Base-by-base conservation (phyloP, 352 stramenopile species). In the Phytophthora fragariaefolia region DNA sequence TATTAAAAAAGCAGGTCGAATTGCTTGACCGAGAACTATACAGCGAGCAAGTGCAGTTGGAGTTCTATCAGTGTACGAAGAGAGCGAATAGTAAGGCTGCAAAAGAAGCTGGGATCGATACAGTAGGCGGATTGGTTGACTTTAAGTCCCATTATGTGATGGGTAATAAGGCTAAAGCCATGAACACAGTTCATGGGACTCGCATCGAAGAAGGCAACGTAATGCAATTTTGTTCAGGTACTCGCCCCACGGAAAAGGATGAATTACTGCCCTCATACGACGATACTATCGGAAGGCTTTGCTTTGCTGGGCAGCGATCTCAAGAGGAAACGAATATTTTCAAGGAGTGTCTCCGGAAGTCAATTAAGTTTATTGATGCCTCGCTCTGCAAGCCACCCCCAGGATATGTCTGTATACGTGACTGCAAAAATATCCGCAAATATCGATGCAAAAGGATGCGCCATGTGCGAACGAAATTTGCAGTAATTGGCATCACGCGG, bases 401-500 rank as follows among this genome's bases (percentile, higher is more conserved):
- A 9, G 71, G 73, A 30, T 74, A 80, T 46, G 56, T 68, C 6
- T 86, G 77, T 20, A 24, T 18, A 2, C 69, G 73, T 28, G 59
- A 79, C 17, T 88, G 79, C 58, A 72, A 73, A 27, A 77, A 74
- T 42, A 80, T 88, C 20, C 72, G 75, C 13, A 61, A 54, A 4
- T 73, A 84, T 28, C 82, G 83, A 65, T 85, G 79, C 43, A 79
- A 40, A 53, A 60, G 22, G 74, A 82, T 42, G 51, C 76, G 34
- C 77, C 75, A 18, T 88, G 79, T 57, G 63, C 64, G 13, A 81
- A 84, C 64, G 73, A 75, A 62, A 70, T 86, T 40, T 88, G 79
- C 20, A 72, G 79, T 10, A 68, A 83, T n/a, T 88, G 79, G 79
- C 79, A 88, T 45, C 73, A 86, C 34, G 79, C 81, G 0, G 79